Base-by-base conservation (phyloP, 1,139 yeast species). In the Kodamaea suecica region DNA sequence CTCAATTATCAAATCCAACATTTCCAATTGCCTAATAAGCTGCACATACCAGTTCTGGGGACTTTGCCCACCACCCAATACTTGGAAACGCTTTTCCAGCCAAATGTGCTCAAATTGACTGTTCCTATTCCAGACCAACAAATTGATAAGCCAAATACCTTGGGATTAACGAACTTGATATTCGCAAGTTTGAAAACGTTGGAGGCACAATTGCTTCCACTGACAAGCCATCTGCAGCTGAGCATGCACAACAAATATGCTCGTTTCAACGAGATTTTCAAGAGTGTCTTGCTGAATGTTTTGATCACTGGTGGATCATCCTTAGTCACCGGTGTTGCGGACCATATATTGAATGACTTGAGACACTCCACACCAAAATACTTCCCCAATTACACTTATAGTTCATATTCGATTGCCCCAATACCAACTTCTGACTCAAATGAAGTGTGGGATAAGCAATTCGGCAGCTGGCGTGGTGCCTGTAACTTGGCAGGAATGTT, bases 251-350 rank as follows among this genome's bases (percentile, higher is more conserved):
- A 53, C 36, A 53, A 59, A 31, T 56, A 53, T 46, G 65, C 65
- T 14, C 52, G 66, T 31, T 66, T 68, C 43, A 64, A 63, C 41
- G 75, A 70, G 37, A 59, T 62, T 15, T 64, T 69, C 49, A 65
- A 62, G 40, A 62, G 54, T 26, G 57, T 68, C 34, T 57, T 81
- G 34, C 66, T 76, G n/a, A 81, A 79, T 50, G 73, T 83, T 8
- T 71, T 84, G 27, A 66, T 84, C 35, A 80, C 84, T 4, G 92
- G 94, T 23, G 79, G 82, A 7, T 59, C 78, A 1, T 73, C 87
- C 2, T 61, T 75, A 38, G 63, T 80, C 17, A 71, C 74, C 15
- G 86, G 85, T 3, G 61, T 83, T 39, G 76, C 77, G 32, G 80
- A 76, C 43, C 71, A 85, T 49, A 60, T 84, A 7, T 61, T 78